Base-by-base conservation (phyloP, 1,284 basidiomycete species). In the Cutaneotrichosporon sp. region DNA sequence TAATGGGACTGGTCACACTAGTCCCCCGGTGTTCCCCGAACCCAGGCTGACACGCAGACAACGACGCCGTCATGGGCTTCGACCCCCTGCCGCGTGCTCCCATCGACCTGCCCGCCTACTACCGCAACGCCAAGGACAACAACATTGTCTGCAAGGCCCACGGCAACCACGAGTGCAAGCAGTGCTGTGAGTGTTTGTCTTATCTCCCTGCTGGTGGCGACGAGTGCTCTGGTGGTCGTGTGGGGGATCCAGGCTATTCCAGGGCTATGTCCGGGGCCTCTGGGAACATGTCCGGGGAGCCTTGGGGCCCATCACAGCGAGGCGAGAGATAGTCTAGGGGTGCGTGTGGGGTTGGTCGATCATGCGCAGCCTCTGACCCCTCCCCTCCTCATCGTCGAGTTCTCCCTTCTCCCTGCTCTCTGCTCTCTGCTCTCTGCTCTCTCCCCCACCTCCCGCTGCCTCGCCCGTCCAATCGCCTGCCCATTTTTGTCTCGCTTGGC, bases 71-170 rank as follows among this genome's bases (percentile, higher is more conserved):
- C 61, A 72, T 75, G 63, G 74, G 71, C 49, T 61, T 70, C 47
- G 71, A 75, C 61, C 63, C 67, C 43, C 52, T 57, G 22, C 66
- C 68, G 5, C 69, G 75, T 22, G 69, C 55, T 3, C 62, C 74
- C 27, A 57, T 76, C 39, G 66, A 66, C 31, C 57, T 75, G 24
- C 73, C 75, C 10, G 62, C 71, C 3, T 66, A 71, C 50, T 70
- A 65, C 62, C 66, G 65, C 53, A 65, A 64, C 55, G 59, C 61
- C 56, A 76, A 76, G 61, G 74, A 76, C 57, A 65, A 44, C 24
- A 65, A 62, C 20, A 64, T 68, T 56, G 60, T 70, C 47, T 76
- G 75, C 65, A 75, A 75, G 62, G 64, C 70, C 37, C 75, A 76
- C 53, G 68, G 61, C 54, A 72, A 70, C 57, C 43, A 62, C 46